Conservation (phyloP, 805 yeast genomes). For the Saturnispora saitoi region DNA sequence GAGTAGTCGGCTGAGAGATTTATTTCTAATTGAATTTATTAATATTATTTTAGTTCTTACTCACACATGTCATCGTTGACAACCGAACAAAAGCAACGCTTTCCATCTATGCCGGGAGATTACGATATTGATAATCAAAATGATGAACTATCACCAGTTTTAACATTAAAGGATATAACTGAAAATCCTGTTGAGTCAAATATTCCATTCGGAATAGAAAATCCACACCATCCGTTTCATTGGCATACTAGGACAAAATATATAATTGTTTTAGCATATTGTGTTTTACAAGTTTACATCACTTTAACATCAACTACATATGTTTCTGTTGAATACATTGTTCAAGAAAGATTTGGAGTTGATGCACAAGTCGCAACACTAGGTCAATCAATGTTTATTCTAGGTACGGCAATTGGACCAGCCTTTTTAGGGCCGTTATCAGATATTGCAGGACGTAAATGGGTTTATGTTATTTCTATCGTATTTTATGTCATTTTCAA, state of each 20-base stretch:
- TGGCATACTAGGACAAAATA: slow-evolving; percentile 25
- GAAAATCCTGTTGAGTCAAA: slow-evolving; percentile 25
- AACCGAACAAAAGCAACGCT: not conserved
- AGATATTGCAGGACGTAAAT: slow-evolving; percentile 31
- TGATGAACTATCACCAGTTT: slow-evolving; percentile 9
- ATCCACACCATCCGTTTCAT: slow-evolving; percentile 28
- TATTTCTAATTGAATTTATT: too few species aligned
- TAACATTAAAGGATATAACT: slow-evolving; percentile 19
- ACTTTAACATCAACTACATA: slow-evolving; percentile 29
- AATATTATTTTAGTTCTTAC: too few species aligned
- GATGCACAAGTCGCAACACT: slow-evolving; percentile 28
- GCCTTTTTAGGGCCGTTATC: slow-evolving; percentile 31
- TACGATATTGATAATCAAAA: slow-evolving; percentile 13
- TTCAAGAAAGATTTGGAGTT: slow-evolving; percentile 22
- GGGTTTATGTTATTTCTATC: slow-evolving; percentile 29
- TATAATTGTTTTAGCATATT: slow-evolving; percentile 21
- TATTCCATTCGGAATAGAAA: slow-evolving; percentile 21
- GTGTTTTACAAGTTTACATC: slow-evolving; percentile 25
- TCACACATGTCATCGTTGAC: not conserved
- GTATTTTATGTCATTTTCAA: slow-evolving; percentile 24
- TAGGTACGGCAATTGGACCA: slow-evolving; percentile 31
- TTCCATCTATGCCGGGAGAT: slow-evolving; percentile 11
- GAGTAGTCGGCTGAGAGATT: too few species aligned
- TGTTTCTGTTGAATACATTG: slow-evolving; percentile 25
- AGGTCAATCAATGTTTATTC: slow-evolving; percentile 29